Conservation (phyloP, 202 grass and related monocot genomes). For the Digitaria exilis region DNA sequence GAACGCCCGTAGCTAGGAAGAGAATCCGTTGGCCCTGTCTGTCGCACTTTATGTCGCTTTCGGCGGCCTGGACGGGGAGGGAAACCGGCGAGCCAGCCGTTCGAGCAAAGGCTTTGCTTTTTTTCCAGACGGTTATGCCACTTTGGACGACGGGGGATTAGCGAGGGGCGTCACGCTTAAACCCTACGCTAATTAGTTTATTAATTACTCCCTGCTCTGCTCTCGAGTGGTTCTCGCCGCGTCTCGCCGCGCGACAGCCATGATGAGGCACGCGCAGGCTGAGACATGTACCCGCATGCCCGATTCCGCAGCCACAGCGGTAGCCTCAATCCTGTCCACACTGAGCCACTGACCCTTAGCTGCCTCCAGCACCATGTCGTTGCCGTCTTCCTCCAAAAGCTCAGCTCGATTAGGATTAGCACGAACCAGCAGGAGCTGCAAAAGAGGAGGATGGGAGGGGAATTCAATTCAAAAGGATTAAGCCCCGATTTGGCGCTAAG, state of each 20-base stretch:
- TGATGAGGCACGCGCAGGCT: neutral
- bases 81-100: slow-evolving; percentile 4
- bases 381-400: neutral
- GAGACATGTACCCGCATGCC: slow-evolving; percentile 11
- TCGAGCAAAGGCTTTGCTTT: neutral
- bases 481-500: slow-evolving; percentile 19
- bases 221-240: neutral
- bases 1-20: no score
- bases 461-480: neutral
- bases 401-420: neutral
- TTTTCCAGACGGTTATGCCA: slow-evolving; percentile 10
- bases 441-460: no score
- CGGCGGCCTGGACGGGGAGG: neutral
- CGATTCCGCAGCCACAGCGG: neutral
- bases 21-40: neutral
- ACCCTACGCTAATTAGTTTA: neutral
- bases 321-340: neutral
- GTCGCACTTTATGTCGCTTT: neutral
- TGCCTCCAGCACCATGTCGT: neutral
- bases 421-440: neutral
- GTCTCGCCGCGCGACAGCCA: no score
- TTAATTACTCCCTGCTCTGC: neutral
- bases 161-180: neutral
- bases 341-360: neutral
- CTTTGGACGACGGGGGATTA: neutral